Base-by-base conservation (phyloP, 2,329 filamentous ascomycete species). In the Coniella lustricola region DNA sequence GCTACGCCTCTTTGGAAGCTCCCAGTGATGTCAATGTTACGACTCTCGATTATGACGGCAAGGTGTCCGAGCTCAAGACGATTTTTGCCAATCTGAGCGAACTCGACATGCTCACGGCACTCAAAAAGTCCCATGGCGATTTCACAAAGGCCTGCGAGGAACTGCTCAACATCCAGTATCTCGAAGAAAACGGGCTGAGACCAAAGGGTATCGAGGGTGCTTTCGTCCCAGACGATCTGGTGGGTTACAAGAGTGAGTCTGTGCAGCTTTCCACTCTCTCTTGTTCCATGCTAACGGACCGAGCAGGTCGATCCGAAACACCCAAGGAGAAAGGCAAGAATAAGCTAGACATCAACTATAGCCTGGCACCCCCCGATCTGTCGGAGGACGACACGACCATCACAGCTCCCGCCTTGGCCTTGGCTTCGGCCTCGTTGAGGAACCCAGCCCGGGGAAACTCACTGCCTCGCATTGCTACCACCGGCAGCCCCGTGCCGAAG, bases 201-300 rank as follows among this genome's bases (percentile, higher is more conserved):
- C 70, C 74, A 1, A 91, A 86, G 61, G 87, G 90, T 0, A 72
- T 96, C n/a, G 89, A 96, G 50, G 89, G 79, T 0, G 95, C 95
- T 61, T 81, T 79, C 18, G 74, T 79, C 34, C 74, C 75, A 0
- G 74, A 80, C 14, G 66, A 73, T 14, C 63, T 67, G 1, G 62
- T 63, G 1, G 59, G 45, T 17, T 52, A 54, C 7, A 59, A 70
- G 66, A 60, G 34, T 60, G 60, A 50, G 57, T 31, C 14, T 34
- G 4, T 3, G 3, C 25, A n/a, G 8, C n/a, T 9, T 35, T 51
- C 18, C 5, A 10, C 5, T 10, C 42, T 44, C 13, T 35, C 64
- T 47, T 58, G 62, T n/a, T 18, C 38, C 20, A 16, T 18, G 25
- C 40, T 42, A 13, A 42, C n/a, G 16, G 9, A 7, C 20, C n/a